Conservation (phyloP, 495 filamentous ascomycete species). For the Aspergillus carlsbadensis region DNA sequence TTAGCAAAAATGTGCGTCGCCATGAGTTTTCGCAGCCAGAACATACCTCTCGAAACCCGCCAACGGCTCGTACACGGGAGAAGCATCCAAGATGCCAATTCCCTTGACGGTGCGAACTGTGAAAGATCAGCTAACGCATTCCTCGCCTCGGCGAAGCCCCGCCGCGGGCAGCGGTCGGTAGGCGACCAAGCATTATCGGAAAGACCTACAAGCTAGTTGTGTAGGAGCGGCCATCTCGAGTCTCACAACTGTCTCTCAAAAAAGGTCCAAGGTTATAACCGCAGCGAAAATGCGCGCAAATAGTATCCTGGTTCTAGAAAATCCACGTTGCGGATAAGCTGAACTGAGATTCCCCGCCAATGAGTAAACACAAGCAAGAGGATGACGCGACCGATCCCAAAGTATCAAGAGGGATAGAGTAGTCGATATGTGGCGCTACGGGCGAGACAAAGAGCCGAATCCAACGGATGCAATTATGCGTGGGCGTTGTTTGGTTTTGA, state of each 20-base stretch:
- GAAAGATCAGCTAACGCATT: slow-evolving; percentile 21
- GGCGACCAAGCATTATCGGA: slow-evolving; percentile 3
- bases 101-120: slow-evolving; percentile 89
- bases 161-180: not conserved
- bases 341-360: slow-evolving; percentile 7
- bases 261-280: slow-evolving; percentile 5
- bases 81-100: slow-evolving; percentile 88
- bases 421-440: slow-evolving; percentile 6
- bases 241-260: slow-evolving; percentile 12
- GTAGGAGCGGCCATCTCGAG: slow-evolving; percentile 75
- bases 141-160: not conserved
- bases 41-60: slow-evolving; percentile 72
- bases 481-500: slow-evolving; percentile 19
- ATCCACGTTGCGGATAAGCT: slow-evolving; percentile 11
- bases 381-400: not conserved
- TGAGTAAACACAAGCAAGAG: slow-evolving; percentile 8
- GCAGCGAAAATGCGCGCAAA: slow-evolving; percentile 9
- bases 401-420: not conserved
- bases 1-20: slow-evolving; percentile 12
- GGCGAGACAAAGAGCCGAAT: slow-evolving; percentile 9
- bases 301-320: not conserved
- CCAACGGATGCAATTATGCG: slow-evolving; percentile 18
- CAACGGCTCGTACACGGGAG: slow-evolving; percentile 81
- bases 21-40: not conserved
- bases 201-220: slow-evolving; percentile 78